Evolutionary conservation across 805 yeast genomes (phyloP), one percentile per base, ranked within the genome.

Genomic region (Nakazawaea ishiwadae): DNA sequence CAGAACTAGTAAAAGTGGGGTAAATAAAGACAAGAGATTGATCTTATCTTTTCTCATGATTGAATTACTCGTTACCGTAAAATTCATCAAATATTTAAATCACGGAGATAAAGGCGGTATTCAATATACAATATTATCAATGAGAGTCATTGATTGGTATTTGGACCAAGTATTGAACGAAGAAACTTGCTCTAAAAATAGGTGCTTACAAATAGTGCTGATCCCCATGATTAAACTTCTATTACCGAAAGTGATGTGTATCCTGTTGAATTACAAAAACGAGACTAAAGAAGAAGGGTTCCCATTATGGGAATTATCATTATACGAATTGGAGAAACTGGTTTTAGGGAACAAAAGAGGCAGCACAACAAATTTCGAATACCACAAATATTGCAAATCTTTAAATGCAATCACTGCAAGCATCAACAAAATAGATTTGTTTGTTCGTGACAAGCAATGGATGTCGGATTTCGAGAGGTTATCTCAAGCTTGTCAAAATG

Each of bases 111-210:
- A 26, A 7, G 15, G 33, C 7, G 6, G 24, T 26, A 14, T 17
- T 10, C 16, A 24, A 15, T 17, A 17, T 19, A 16, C 29, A 14
- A 19, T 20, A 9, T 26, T 28, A 18, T 9, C 14, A 6, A 9
- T 40, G 5, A 29, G 12, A 4, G 12, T 21, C 20, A 21, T 21
- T 7, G 15, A 16, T 10, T 40, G 44, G 44, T 29, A 29, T 12
- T 11, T 40, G 3, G 44, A 34, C 3, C 39, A 40, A 23, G 16
- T 30, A 7, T 4, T 40, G 7, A 5, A 19, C 6, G 39, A 40
- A 17, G 44, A 40, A 17, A 18, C 44, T 17, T 34, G 17, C 18
- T 35, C 44, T 24, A 40, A 40, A 23, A 40, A 40, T 16, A 20
- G 44, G 12, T 28, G 39, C 20, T 23, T 40, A 11, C 44, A 40